Percentiles rank a stretch among this genome's conserved stretches.
Evolutionary conservation across 2,329 filamentous ascomycete genomes (phyloP).

Genomic region (Huntiella abstrusa): DNA sequence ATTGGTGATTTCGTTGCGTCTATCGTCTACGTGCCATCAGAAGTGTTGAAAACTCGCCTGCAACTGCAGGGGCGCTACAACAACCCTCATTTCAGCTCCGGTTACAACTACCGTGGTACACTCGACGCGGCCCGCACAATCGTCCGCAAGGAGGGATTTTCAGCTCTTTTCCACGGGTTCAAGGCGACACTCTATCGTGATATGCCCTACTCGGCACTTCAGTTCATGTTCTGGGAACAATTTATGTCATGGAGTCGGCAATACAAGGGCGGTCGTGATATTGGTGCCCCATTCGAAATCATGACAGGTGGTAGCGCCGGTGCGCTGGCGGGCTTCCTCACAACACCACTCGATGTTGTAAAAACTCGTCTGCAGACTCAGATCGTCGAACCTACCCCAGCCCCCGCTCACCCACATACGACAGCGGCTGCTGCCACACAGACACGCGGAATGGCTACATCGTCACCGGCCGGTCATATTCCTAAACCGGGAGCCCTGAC

Average conservation of each 20-base stretch:
- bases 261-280: slow-evolving; percentile 64
- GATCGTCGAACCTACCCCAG: slow-evolving; percentile 24
- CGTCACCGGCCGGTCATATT: slow-evolving; percentile 68
- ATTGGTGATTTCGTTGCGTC: slow-evolving; percentile 83
- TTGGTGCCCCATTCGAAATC: slow-evolving; percentile 70
- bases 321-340: slow-evolving; percentile 82
- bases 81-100: slow-evolving; percentile 81
- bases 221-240: slow-evolving; percentile 97
- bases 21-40: slow-evolving; percentile 85
- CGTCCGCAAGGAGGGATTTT: slow-evolving; percentile 58
- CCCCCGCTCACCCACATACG: slow-evolving; percentile 17
- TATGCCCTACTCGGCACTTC: slow-evolving; percentile 83
- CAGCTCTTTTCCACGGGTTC: slow-evolving; percentile 88
- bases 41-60: slow-evolving; percentile 91
- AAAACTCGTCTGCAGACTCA: slow-evolving; percentile 96
- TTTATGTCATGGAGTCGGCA: slow-evolving; percentile 64
- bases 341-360: slow-evolving; percentile 89
- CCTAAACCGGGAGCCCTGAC: slow-evolving; percentile 59
- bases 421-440: slow-evolving; percentile 22
- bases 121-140: slow-evolving; percentile 75
- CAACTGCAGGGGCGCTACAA: slow-evolving; percentile 91
- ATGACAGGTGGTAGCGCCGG: slow-evolving; percentile 78
- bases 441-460: slow-evolving; percentile 68
- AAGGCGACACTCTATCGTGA: slow-evolving; percentile 90
- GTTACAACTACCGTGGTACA: slow-evolving; percentile 88